phyloP scores from a whole-genome alignment of 2,329 filamentous ascomycete genomes.

The Ceratocystis diversiconidia region DNA sequence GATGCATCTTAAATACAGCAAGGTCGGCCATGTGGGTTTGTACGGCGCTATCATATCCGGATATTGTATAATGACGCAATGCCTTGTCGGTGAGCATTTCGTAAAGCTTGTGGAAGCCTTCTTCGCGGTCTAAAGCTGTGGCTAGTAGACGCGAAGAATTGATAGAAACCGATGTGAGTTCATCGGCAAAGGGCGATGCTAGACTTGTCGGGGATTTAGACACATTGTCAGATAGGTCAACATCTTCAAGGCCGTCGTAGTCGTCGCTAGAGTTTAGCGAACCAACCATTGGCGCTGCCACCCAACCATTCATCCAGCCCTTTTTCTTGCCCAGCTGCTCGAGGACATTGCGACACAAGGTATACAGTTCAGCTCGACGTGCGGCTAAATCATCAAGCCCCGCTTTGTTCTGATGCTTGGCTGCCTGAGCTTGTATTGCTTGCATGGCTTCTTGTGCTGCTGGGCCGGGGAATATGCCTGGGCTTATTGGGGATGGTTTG shows the following conservation, averaged over 20 bases:
- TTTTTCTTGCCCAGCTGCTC: slow-evolving; percentile 57
- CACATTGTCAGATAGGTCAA: slow-evolving; percentile 37
- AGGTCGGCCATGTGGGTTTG: slow-evolving; percentile 71
- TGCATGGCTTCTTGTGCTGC: slow-evolving; percentile 27
- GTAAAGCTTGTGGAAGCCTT: slow-evolving; percentile 52
- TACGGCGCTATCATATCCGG: slow-evolving; percentile 62
- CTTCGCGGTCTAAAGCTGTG: slow-evolving; percentile 45
- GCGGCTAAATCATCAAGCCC: slow-evolving; percentile 74
- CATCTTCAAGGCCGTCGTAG: slow-evolving; percentile 40
- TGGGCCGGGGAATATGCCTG: slow-evolving; percentile 39
- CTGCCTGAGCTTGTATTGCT: slow-evolving; percentile 28
- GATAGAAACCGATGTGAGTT: slow-evolving; percentile 25
- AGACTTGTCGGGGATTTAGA: slow-evolving; percentile 19
- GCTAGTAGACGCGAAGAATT: slow-evolving; percentile 43
- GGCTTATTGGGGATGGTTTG: slow-evolving; percentile 30
- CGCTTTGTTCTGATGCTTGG: slow-evolving; percentile 37
- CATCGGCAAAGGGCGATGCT: slow-evolving; percentile 4
- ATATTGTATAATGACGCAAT: slow-evolving; percentile 67
- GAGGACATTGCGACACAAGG: slow-evolving; percentile 66
- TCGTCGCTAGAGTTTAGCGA: slow-evolving; percentile 28
- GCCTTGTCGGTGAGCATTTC: slow-evolving; percentile 73
- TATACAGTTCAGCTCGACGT: slow-evolving; percentile 65
- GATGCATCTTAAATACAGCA: slow-evolving; percentile 66
- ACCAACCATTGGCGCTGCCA: slow-evolving; percentile 39
- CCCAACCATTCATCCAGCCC: slow-evolving; percentile 68